Evolutionary conservation across 371 early-diverging fungal genomes (phyloP), one percentile per base, ranked within the genome.

Genomic region (Umbelopsis sp.): DNA sequence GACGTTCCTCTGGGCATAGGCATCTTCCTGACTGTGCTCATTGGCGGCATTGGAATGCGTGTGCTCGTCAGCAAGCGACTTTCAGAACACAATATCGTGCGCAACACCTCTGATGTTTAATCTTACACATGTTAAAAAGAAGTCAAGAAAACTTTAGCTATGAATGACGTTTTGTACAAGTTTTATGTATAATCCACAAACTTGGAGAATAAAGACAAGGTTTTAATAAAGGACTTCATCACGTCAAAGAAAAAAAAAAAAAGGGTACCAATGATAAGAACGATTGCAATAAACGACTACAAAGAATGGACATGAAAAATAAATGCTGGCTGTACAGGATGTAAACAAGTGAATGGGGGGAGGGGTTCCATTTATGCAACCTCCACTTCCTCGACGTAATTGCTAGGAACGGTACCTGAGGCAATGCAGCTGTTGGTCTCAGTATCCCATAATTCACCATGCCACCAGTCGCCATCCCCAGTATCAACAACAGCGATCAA

Each of bases 391-490:
- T 57, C 57, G 1, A 57, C 57, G 16, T 25, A 57, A 35, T 57
- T 57, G 32, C 57, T 57, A 35, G 57, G 57, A 9, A 57, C 35
- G 4, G 57, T 57, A 9, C 57, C 57, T 35, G n/a, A 14, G n/a
- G 35, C 57, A 3, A 57, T 29, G n/a, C 57, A 35, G 2, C 18
- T 18, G 37, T 57, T 57, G 29, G 32, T 57, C 10, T 57, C 35
- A 16, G 57, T 14, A 57, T 57, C 57, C 57, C 57, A 57, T 7
- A 57, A 14, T 18, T 57, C 57, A 8, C 57, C 57, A 2, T 57
- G 57, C 91, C 91, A 90, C 89, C 91, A 89, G 68, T 79, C 79
- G 9, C 76, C 76, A 73, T 86, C 82, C n/a, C 76, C 77, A 48
- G 72, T 74, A 67, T 83, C 80, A 25, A 74, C 68, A 24, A 89